phyloP scores from a whole-genome alignment of 2,329 filamentous ascomycete genomes.

The Xylariaceae sp. region DNA sequence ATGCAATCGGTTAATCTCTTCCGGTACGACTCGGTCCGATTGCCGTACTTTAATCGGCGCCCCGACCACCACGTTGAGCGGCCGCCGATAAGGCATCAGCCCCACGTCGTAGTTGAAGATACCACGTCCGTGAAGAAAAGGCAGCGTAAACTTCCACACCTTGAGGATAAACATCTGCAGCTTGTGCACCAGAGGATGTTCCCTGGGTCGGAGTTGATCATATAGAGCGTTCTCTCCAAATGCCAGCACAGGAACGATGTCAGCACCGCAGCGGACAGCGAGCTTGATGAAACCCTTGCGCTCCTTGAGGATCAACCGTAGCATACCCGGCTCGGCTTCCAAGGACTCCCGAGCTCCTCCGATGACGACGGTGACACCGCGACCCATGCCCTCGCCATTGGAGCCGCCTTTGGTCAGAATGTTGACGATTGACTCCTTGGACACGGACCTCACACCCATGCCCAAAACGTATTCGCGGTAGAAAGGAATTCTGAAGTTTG shows the following conservation, averaged over 20 bases:
- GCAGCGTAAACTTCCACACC: slow-evolving; percentile 85
- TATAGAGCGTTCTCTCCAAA: slow-evolving; percentile 98
- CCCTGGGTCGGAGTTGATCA: slow-evolving; percentile 75
- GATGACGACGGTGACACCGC: slow-evolving; percentile 94
- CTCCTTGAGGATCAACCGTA: slow-evolving; percentile 74
- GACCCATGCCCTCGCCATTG: slow-evolving; percentile 80
- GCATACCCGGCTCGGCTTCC: slow-evolving; percentile 72
- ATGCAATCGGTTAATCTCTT: slow-evolving; percentile 79
- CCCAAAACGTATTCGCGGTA: slow-evolving; percentile 92
- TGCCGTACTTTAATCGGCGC: slow-evolving; percentile 68
- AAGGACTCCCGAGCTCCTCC: slow-evolving; percentile 91
- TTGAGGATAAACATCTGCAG: slow-evolving; percentile 82
- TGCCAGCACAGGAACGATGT: slow-evolving; percentile 84
- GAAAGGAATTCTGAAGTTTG: slow-evolving; percentile 89
- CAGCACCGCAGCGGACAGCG: slow-evolving; percentile 85
- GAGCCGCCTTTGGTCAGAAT: slow-evolving; percentile 73
- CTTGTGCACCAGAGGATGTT: slow-evolving; percentile 75
- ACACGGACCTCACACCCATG: slow-evolving; percentile 84
- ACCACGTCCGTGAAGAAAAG: slow-evolving; percentile 82
- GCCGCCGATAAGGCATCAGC: slow-evolving; percentile 85
- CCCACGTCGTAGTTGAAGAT: slow-evolving; percentile 98
- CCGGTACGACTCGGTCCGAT: slow-evolving; percentile 60
- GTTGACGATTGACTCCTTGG: slow-evolving; percentile 87
- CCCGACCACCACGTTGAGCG: slow-evolving; percentile 87
- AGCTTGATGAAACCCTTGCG: slow-evolving; percentile 94